These are phyloP conservation scores for Starmerella sirachaensis DNA, from an alignment of 805 yeast genomes.

Conservation along the genomic window DNA sequence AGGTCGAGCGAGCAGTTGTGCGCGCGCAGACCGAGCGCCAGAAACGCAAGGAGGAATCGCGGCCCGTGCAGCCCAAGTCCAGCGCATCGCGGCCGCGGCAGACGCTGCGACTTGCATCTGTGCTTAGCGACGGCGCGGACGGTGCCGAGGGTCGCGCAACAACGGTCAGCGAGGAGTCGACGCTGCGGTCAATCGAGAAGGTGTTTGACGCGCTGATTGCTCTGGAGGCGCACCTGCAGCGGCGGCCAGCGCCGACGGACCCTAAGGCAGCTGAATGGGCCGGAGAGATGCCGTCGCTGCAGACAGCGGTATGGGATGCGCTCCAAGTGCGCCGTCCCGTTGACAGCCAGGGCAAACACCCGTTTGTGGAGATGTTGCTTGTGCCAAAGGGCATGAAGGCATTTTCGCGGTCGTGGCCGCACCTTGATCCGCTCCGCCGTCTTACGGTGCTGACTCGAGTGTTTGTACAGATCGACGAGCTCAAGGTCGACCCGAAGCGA, in stretches of 20 bases:
- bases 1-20: conserved; percentile 89
- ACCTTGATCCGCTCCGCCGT: conserved; percentile 63
- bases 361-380: conserved; percentile 70
- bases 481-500: conserved; percentile 45
- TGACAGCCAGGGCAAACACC: conserved; percentile 35
- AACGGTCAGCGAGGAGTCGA: conserved; percentile 33
- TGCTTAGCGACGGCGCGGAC: conserved; percentile 30
- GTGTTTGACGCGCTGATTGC: conserved; percentile 66
- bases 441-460: conserved; percentile 64
- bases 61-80: conserved; percentile 9
- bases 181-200: conserved; percentile 61
- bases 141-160: conserved; percentile 21
- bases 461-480: conserved; percentile 66
- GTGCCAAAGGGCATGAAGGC: conserved; percentile 82
- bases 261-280: conserved; percentile 28
- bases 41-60: conserved; percentile 47
- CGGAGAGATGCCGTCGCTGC: conserved; percentile 23
- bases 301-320: conserved; percentile 55
- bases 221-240: conserved; percentile 64
- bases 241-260: conserved; percentile 33
- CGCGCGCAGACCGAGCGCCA: conserved; percentile 51
- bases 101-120: conserved; percentile 27
- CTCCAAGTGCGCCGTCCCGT: conserved; percentile 39
- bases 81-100: conserved; percentile 23
- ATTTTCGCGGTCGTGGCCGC: conserved; percentile 78